Conservation (phyloP, 2,329 filamentous ascomycete genomes). For the Verticillium dahliae region DNA sequence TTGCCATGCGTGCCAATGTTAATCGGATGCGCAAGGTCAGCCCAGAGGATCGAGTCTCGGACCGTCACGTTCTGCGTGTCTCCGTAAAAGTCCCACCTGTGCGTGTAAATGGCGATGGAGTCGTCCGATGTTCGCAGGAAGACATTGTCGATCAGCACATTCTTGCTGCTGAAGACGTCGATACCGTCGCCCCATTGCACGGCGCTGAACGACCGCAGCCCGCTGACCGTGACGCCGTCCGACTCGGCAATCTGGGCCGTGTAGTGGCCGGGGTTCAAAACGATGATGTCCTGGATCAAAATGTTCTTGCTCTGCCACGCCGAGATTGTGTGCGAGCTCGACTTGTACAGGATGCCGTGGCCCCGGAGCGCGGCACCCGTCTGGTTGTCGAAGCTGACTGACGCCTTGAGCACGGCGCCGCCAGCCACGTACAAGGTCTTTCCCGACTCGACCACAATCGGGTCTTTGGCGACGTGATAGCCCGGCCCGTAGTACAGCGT, state of each 20-base stretch:
- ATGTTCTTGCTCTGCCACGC: conserved; percentile 9
- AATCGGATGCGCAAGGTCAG: conserved; percentile 26
- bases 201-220: conserved; percentile 10
- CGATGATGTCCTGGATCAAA: conserved; percentile 11
- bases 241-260: conserved; percentile 8
- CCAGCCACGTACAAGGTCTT: conserved; percentile 12
- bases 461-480: conserved; percentile 11
- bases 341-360: conserved; percentile 12
- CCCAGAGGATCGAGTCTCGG: conserved; percentile 19
- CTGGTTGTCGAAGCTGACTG: conserved; percentile 14
- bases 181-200: conserved; percentile 17
- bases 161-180: conserved; percentile 16
- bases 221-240: conserved; percentile 8
- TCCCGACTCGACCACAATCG: conserved; percentile 5
- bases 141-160: conserved; percentile 19
- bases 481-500: conserved; percentile 17
- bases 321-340: conserved; percentile 5
- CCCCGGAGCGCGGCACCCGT: conserved; percentile 11
- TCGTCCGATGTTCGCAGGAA: conserved; percentile 30
- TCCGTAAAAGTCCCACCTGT: conserved; percentile 23
- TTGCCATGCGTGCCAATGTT: conserved; percentile 29
- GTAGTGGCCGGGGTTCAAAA: conserved; percentile 7
- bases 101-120: conserved; percentile 24
- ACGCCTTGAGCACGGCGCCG: conserved; percentile 11
- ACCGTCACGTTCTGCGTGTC: conserved; percentile 25